phyloP scores from a whole-genome alignment of 345 rosid species.

The Populus alba region DNA sequence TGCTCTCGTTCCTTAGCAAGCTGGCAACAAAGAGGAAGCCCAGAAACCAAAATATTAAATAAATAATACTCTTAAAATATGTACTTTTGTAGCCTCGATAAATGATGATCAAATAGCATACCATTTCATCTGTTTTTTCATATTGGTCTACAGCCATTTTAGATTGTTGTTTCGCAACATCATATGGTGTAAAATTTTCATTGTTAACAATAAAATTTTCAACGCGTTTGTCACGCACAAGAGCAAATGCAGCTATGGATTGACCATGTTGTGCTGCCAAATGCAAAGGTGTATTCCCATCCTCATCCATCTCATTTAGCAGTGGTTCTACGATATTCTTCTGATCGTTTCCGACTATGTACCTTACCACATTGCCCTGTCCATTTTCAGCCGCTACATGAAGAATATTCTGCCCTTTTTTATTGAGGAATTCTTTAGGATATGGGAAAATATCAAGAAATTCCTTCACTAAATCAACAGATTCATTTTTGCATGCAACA shows the following conservation, averaged over 20 bases:
- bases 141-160: not conserved
- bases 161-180: not conserved
- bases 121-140: not conserved
- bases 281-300: not conserved
- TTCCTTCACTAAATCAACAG: not conserved
- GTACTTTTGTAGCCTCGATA: not conserved
- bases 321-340: rapidly evolving
- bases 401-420: not conserved
- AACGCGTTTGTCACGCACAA: not conserved
- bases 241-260: not conserved
- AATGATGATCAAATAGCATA: not conserved
- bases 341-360: rapidly evolving
- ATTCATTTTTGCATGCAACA: not conserved
- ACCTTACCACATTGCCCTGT: not conserved
- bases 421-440: not conserved
- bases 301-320: not conserved
- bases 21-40: not conserved
- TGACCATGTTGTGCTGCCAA: not conserved
- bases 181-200: not conserved
- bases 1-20: too few species aligned
- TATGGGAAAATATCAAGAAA: not conserved
- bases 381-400: not conserved
- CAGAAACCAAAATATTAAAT: not conserved
- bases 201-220: not conserved
- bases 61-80: not conserved